These are phyloP conservation scores for Salvia hispanica DNA, from an alignment of 257 asterid species.

Conservation along the genomic window DNA sequence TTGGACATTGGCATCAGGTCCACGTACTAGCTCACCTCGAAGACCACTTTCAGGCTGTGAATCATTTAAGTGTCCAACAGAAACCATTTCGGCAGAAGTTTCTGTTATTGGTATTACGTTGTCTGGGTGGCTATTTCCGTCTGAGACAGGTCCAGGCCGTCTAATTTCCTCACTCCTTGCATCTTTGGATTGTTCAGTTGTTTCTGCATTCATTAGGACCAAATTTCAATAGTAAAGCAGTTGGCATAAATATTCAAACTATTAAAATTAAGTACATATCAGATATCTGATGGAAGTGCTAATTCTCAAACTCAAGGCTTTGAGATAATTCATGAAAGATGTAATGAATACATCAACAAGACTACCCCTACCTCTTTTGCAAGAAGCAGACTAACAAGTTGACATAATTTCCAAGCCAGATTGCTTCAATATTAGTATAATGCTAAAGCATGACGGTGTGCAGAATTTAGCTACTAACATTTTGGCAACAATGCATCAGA, in stretches of 20 bases:
- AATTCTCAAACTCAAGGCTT: background rate
- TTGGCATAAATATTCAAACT: background rate
- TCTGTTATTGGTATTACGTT: constrained; percentile 19
- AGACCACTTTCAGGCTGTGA: constrained; percentile 29
- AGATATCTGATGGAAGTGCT: background rate
- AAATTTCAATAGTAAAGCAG: constrained; percentile 18
- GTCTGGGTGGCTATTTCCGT: constrained; percentile 34
- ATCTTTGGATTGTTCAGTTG: constrained; percentile 33
- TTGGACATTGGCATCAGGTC: no score
- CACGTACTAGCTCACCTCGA: constrained; percentile 18
- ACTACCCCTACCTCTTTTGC: background rate
- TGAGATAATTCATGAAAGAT: background rate
- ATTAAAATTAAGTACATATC: background rate
- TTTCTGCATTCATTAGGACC: constrained; percentile 38
- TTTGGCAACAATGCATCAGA: background rate
- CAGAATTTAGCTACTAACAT: no score
- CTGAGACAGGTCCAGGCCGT: constrained; percentile 30
- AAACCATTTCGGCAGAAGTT: constrained; percentile 30
- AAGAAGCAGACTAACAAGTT: background rate
- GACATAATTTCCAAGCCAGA: constrained; percentile 8
- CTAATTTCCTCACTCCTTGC: constrained; percentile 28
- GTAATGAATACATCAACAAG: background rate
- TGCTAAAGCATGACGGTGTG: background rate
- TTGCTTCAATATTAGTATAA: background rate
- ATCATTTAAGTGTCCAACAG: constrained; percentile 32